A percentile compares a stretch with the other conserved stretches of the same genome.
These are phyloP conservation scores for Lasiodiplodia hormozganensis DNA, from an alignment of 2,329 filamentous ascomycete genomes.

Conservation along the genomic window DNA sequence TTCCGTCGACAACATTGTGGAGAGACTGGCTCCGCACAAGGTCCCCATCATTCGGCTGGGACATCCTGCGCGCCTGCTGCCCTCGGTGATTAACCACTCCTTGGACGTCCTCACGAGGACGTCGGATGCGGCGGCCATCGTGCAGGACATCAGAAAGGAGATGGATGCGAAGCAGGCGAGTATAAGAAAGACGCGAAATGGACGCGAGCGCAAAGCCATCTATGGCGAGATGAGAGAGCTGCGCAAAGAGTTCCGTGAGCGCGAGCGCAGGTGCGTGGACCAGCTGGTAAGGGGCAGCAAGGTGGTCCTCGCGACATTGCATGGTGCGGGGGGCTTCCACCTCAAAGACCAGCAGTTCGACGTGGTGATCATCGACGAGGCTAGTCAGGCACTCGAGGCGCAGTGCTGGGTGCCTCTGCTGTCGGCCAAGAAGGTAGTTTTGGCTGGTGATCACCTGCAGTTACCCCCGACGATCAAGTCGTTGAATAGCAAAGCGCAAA, in stretches of 20 bases:
- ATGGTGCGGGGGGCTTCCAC: constrained; percentile 88
- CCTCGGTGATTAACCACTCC: constrained; percentile 86
- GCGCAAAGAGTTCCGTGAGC: constrained; percentile 84
- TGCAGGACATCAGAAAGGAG: constrained; percentile 87
- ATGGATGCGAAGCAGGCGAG: constrained; percentile 92
- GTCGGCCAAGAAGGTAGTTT: constrained; percentile 78
- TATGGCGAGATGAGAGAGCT: constrained; percentile 86
- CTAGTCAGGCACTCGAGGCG: constrained; percentile 92
- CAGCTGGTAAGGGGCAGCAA: constrained; percentile 78
- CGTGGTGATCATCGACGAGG: constrained; percentile 94
- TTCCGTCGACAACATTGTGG: constrained; percentile 97
- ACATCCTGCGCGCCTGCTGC: constrained; percentile 88
- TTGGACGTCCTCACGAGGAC: constrained; percentile 90
- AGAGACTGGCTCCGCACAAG: constrained; percentile 83
- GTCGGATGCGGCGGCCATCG: constrained; percentile 86
- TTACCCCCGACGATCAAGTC: constrained; percentile 95
- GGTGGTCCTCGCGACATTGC: constrained; percentile 89
- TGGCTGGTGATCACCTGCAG: constrained; percentile 94
- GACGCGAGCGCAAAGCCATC: constrained; percentile 78
- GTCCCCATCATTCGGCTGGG: constrained; percentile 88
- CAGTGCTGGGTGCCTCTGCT: constrained; percentile 96
- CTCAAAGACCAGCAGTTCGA: constrained; percentile 83
- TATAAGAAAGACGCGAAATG: constrained; percentile 84
- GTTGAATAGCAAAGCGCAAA: constrained; percentile 51
- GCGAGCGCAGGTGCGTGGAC: constrained; percentile 81